Evolutionary conservation across 2,329 filamentous ascomycete genomes (phyloP).

Genomic region (Ceratocystis papillata): DNA sequence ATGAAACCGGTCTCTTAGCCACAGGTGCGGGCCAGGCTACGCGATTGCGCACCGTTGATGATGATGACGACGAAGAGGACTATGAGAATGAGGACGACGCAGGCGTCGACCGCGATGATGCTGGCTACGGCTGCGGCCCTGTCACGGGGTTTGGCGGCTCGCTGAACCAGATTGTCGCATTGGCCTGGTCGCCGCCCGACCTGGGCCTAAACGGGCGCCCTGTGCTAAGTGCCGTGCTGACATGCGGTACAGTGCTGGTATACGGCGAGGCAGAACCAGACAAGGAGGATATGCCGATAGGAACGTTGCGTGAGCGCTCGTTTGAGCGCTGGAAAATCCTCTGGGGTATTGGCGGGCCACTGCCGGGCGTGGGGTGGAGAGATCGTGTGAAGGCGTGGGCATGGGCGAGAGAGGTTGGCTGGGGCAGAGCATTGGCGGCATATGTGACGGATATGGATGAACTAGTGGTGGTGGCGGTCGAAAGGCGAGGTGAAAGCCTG

Average conservation of each 20-base stretch:
- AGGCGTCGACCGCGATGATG: slow-evolving; percentile 30
- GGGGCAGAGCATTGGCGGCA: slow-evolving; percentile 38
- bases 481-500: slow-evolving; percentile 27
- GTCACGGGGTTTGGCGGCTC: slow-evolving; percentile 41
- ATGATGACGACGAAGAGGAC: slow-evolving; percentile 23
- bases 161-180: slow-evolving; percentile 44
- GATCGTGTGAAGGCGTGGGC: slow-evolving; percentile 43
- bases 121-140: slow-evolving; percentile 38
- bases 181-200: slow-evolving; percentile 49
- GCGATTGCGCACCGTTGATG: slow-evolving; percentile 5
- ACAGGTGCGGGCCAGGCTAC: not conserved
- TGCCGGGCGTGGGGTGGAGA: slow-evolving; percentile 32
- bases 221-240: slow-evolving; percentile 42
- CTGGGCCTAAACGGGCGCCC: slow-evolving; percentile 45
- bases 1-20: not conserved
- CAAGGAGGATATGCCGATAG: slow-evolving; percentile 25
- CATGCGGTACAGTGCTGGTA: slow-evolving; percentile 40
- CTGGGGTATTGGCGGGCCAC: slow-evolving; percentile 45
- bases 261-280: slow-evolving; percentile 37
- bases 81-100: slow-evolving; percentile 26
- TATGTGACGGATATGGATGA: slow-evolving; percentile 43
- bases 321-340: slow-evolving; percentile 44
- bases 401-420: slow-evolving; percentile 40
- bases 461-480: slow-evolving; percentile 42
- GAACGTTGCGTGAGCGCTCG: slow-evolving; percentile 32